These are phyloP conservation scores for Macrocybe gigantea DNA, from an alignment of 768 basidiomycete genomes.

Conservation along the genomic window DNA sequence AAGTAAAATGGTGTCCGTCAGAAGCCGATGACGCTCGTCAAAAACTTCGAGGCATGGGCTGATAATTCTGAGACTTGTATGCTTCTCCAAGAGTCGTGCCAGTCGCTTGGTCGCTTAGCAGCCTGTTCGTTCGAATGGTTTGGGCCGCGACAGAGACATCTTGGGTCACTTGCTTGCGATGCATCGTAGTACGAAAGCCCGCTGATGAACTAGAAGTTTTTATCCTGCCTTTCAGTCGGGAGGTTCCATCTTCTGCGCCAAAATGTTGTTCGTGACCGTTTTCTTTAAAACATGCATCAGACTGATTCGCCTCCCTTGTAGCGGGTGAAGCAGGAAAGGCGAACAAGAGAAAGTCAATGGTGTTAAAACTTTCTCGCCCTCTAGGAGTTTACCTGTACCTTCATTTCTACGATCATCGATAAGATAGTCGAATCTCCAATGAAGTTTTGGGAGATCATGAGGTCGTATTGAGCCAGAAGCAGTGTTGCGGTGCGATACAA, in stretches of 20 bases:
- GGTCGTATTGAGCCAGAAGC: too few relatives aligned
- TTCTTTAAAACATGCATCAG: constrained; percentile 73
- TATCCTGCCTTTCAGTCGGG: constrained; percentile 16
- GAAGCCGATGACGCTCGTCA: too few relatives aligned
- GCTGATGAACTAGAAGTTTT: constrained; percentile 1
- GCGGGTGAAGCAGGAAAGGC: constrained; percentile 55
- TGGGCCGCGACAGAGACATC: too few relatives aligned
- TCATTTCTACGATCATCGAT: constrained; percentile 56
- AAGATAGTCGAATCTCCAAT: constrained; percentile 78
- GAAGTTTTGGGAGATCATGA: constrained; percentile 28
- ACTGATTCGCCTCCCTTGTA: constrained; percentile 60
- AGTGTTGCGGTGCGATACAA: constrained; percentile 1
- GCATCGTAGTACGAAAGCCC: neutral
- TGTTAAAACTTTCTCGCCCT: constrained; percentile 67
- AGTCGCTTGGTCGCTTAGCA: too few relatives aligned
- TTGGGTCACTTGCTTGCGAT: neutral
- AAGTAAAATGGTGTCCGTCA: too few relatives aligned
- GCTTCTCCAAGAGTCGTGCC: too few relatives aligned
- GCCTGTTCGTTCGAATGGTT: too few relatives aligned
- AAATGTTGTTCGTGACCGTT: constrained; percentile 57
- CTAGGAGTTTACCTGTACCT: constrained; percentile 36
- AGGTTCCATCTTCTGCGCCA: constrained; percentile 54
- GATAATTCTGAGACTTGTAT: too few relatives aligned
- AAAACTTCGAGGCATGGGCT: too few relatives aligned
- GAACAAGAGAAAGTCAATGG: constrained; percentile 75